phyloP scores from a whole-genome alignment of 1,284 basidiomycete species.

The Singerocomus inundabilis region DNA sequence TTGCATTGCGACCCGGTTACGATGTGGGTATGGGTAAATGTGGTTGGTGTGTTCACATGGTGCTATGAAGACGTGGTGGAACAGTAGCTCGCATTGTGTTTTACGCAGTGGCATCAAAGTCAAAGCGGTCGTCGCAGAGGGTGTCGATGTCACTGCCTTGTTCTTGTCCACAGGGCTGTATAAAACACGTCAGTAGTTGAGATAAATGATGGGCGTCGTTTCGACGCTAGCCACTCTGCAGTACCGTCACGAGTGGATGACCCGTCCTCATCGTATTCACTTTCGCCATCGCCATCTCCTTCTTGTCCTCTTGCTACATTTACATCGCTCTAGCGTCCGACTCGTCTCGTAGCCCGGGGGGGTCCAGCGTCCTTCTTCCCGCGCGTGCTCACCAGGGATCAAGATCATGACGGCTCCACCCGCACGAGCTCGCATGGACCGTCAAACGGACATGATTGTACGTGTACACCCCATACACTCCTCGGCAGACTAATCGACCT shows the following conservation, averaged over 20 bases:
- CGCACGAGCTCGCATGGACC: slow-evolving; percentile 11
- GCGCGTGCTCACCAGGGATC: not conserved
- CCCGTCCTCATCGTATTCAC: slow-evolving; percentile 13
- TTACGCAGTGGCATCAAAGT: not conserved
- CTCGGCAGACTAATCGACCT: slow-evolving; percentile 14
- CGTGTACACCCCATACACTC: slow-evolving; percentile 1
- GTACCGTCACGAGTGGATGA: slow-evolving; percentile 4
- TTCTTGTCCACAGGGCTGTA: not conserved
- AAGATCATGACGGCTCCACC: slow-evolving; percentile 19
- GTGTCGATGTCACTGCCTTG: not conserved
- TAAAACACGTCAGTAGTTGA: not conserved
- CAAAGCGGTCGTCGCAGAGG: not conserved
- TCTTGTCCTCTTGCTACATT: not conserved
- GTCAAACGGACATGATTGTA: slow-evolving; percentile 22
- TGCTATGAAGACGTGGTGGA: not conserved
- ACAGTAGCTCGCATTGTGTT: not conserved
- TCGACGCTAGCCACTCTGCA: slow-evolving; percentile 13
- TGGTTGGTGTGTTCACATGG: not conserved
- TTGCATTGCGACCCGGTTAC: slow-evolving; percentile 8
- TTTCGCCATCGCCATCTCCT: not conserved
- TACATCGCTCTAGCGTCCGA: not conserved
- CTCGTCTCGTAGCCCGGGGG: slow-evolving; percentile 4
- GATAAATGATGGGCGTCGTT: not conserved
- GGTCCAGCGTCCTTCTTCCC: slow-evolving; percentile 5
- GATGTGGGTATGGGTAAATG: slow-evolving; percentile 4